phyloP scores from a whole-genome alignment of 306 rosid species.

The Gillenia trifoliata region DNA sequence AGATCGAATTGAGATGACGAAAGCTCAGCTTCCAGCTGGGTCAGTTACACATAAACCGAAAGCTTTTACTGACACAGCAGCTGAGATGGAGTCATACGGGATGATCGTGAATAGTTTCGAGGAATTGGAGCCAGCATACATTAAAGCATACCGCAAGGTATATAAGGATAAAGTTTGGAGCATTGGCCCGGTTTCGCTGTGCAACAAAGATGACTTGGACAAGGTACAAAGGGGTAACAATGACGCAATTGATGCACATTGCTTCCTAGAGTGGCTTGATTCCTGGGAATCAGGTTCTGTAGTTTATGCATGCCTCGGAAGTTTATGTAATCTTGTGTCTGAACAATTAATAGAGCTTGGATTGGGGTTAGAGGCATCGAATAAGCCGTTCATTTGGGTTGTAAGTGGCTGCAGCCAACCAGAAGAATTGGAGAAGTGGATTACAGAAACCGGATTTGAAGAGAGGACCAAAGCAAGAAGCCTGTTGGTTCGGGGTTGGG shows the following conservation, averaged over 20 bases:
- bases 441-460: constrained; percentile 12
- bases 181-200: constrained; percentile 48
- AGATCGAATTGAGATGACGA: constrained; percentile 11
- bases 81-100: constrained; percentile 35
- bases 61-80: neutral
- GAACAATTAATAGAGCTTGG: constrained; percentile 43
- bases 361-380: constrained; percentile 43
- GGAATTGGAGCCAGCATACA: constrained; percentile 41
- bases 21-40: constrained; percentile 1
- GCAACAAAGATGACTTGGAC: constrained; percentile 28
- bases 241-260: constrained; percentile 22
- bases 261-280: constrained; percentile 44
- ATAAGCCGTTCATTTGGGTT: constrained; percentile 23
- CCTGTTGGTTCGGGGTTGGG: constrained; percentile 29
- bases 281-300: constrained; percentile 21
- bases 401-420: neutral
- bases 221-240: constrained; percentile 47
- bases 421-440: constrained; percentile 19
- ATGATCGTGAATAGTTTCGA: constrained; percentile 38
- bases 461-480: constrained; percentile 14
- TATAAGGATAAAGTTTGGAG: constrained; percentile 32
- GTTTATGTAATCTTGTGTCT: constrained; percentile 25
- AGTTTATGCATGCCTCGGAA: constrained; percentile 47
- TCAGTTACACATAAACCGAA: too few relatives aligned
- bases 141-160: constrained; percentile 14